phyloP scores from a whole-genome alignment of 805 yeast genomes.

The Barnettozyma sucrosica region DNA sequence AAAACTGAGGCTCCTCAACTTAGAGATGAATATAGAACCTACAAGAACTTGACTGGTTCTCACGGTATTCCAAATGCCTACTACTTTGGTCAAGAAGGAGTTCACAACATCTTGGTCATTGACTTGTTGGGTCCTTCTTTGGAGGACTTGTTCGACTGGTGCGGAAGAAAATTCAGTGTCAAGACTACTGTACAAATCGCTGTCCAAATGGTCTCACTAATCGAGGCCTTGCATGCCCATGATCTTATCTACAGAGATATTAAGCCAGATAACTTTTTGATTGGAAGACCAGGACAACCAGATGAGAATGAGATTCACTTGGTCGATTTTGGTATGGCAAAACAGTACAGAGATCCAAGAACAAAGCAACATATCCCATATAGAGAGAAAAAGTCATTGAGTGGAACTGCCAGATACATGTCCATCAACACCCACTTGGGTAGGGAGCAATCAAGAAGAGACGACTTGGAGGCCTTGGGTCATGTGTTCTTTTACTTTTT shows the following conservation, averaged over 20 bases:
- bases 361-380: conserved; percentile 80
- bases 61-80: conserved; percentile 79
- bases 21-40: conserved; percentile 75
- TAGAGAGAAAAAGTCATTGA: conserved; percentile 70
- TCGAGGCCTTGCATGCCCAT: conserved; percentile 69
- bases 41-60: conserved; percentile 61
- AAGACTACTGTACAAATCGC: conserved; percentile 73
- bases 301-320: conserved; percentile 65
- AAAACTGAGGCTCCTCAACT: conserved; percentile 80
- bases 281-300: conserved; percentile 54
- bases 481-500: conserved; percentile 77
- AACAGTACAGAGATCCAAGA: conserved; percentile 74
- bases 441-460: conserved; percentile 77
- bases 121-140: conserved; percentile 76
- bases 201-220: conserved; percentile 68
- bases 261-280: conserved; percentile 76
- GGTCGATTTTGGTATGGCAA: conserved; percentile 86
- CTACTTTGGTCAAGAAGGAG: conserved; percentile 81
- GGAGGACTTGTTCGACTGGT: conserved; percentile 84
- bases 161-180: conserved; percentile 67
- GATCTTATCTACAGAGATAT: conserved; percentile 77
- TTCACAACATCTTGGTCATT: conserved; percentile 70
- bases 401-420: conserved; percentile 87
- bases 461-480: conserved; percentile 75
- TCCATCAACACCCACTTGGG: conserved; percentile 85